These are phyloP conservation scores for Gracilaria domingensis DNA, from an alignment of 23 red algal species.

Conservation along the genomic window DNA sequence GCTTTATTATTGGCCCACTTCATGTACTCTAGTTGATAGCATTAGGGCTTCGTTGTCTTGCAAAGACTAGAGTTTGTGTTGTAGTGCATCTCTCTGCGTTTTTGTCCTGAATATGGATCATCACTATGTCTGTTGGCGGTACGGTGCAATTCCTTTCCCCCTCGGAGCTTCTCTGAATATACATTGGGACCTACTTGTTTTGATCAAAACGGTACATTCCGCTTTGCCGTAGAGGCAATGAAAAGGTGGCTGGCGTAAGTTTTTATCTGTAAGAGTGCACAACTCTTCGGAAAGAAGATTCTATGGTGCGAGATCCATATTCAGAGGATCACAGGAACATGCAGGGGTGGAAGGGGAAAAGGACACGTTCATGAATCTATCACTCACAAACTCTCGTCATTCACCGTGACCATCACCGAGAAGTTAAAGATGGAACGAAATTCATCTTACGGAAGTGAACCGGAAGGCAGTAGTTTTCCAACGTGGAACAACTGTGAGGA, in stretches of 20 bases:
- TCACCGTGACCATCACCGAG: neutral
- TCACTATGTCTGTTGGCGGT: neutral
- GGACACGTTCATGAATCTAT: no score
- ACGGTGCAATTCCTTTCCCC: neutral
- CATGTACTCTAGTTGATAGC: slow-evolving; percentile 6
- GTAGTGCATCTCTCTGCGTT: neutral
- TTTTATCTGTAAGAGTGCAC: no score
- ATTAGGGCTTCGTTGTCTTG: neutral
- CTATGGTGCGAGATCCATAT: neutral
- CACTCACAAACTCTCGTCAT: neutral
- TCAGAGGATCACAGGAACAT: neutral
- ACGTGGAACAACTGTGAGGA: neutral
- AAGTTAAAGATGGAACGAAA: neutral
- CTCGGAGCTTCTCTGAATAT: neutral
- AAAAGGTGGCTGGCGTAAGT: no score
- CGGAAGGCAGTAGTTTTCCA: neutral
- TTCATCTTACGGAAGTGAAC: neutral
- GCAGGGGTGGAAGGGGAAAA: no score
- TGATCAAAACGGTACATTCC: no score
- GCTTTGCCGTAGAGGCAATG: no score
- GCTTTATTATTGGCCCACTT: slow-evolving; percentile 37
- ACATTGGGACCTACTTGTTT: no score
- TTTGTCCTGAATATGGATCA: neutral
- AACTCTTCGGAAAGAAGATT: no score
- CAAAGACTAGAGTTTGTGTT: neutral